Evolutionary conservation across 2,329 filamentous ascomycete species (phyloP).

Genomic region (Dendrostoma leiphaemia): DNA sequence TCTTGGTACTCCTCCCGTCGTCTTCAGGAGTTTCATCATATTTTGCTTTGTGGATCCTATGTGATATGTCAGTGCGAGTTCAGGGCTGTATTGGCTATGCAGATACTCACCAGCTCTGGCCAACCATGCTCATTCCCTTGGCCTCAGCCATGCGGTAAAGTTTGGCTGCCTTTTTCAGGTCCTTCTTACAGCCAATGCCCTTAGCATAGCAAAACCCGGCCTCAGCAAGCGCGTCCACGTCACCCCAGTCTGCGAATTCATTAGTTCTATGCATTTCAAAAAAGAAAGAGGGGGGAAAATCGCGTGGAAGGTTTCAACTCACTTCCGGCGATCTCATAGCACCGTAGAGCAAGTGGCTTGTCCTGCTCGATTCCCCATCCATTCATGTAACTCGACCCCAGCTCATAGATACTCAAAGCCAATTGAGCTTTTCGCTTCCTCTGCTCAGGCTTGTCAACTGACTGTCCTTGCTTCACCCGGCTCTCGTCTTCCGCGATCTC

Average conservation of each 20-base stretch:
- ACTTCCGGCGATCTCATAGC: slow-evolving; percentile 94
- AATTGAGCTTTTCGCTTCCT: slow-evolving; percentile 91
- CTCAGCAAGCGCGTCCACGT: slow-evolving; percentile 89
- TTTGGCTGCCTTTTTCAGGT: slow-evolving; percentile 88
- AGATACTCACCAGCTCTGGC: slow-evolving; percentile 88
- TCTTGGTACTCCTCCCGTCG: slow-evolving; percentile 53
- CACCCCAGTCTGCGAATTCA: slow-evolving; percentile 70
- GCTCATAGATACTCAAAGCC: slow-evolving; percentile 90
- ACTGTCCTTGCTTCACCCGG: slow-evolving; percentile 59
- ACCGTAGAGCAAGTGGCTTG: slow-evolving; percentile 80
- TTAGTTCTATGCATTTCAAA: slow-evolving; percentile 25
- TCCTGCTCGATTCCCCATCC: slow-evolving; percentile 97
- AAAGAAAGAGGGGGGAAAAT: background rate
- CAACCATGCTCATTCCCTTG: slow-evolving; percentile 95
- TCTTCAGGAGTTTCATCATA: slow-evolving; percentile 66
- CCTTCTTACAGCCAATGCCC: slow-evolving; percentile 91
- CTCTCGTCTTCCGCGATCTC: slow-evolving; percentile 84
- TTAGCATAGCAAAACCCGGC: slow-evolving; percentile 96
- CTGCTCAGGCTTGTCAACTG: slow-evolving; percentile 64
- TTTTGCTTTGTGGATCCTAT: slow-evolving; percentile 94
- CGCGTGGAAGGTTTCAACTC: slow-evolving; percentile 33
- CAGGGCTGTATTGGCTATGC: background rate
- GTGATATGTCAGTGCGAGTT: slow-evolving; percentile 1
- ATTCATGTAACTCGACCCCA: slow-evolving; percentile 96
- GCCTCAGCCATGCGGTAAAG: slow-evolving; percentile 89